phyloP scores from a whole-genome alignment of 495 filamentous ascomycete genomes.

The Penicillium riverlandense region DNA sequence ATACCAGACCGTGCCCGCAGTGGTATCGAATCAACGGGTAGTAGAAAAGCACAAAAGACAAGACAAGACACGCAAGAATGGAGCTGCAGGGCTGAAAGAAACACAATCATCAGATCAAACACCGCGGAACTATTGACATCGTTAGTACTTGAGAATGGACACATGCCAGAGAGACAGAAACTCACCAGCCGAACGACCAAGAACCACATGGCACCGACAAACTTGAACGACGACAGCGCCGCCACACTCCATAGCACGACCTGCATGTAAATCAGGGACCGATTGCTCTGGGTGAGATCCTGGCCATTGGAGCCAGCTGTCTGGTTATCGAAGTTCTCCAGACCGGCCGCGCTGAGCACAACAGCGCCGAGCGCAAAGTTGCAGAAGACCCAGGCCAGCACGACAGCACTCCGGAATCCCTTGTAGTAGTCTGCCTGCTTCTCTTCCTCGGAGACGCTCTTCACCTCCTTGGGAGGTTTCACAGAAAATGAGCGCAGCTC shows the following conservation, averaged over 20 bases:
- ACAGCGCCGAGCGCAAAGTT: conserved; percentile 86
- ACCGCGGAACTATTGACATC: conserved; percentile 36
- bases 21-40: conserved; percentile 11
- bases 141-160: no score
- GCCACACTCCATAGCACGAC: conserved; percentile 93
- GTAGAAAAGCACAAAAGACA: conserved; percentile 1
- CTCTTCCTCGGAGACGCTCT: conserved; percentile 54
- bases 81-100: conserved; percentile 12
- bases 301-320: conserved; percentile 17
- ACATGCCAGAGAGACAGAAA: neutral
- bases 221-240: conserved; percentile 78
- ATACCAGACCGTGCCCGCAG: conserved; percentile 28
- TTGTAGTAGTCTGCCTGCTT: conserved; percentile 98
- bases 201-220: conserved; percentile 89
- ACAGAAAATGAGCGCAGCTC: conserved; percentile 73
- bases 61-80: conserved; percentile 11
- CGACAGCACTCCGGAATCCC: conserved; percentile 85
- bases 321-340: conserved; percentile 51
- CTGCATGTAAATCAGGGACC: conserved; percentile 75
- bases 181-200: conserved; percentile 77
- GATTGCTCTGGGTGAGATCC: conserved; percentile 39
- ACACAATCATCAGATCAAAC: conserved; percentile 27
- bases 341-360: conserved; percentile 77
- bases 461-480: conserved; percentile 59
- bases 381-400: conserved; percentile 92